Percentiles rank a stretch among this genome's conserved stretches.
These are phyloP conservation scores for Salix udensis DNA, from an alignment of 345 rosid genomes.

Conservation along the genomic window DNA sequence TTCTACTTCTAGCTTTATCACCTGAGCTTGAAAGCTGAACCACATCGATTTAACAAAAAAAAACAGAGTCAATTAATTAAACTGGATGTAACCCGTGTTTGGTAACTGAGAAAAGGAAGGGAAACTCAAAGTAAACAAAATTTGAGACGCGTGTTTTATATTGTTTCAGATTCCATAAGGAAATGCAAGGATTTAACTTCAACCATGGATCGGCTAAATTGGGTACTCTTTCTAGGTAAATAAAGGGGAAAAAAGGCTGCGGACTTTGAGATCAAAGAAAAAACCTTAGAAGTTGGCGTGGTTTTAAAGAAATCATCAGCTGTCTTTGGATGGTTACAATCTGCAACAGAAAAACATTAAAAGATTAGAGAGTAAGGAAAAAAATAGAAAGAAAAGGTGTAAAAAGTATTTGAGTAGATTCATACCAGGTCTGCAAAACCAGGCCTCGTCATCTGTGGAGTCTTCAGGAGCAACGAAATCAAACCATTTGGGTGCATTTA, in stretches of 20 bases:
- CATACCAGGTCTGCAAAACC: constrained; percentile 89
- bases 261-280: neutral
- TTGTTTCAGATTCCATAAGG: neutral
- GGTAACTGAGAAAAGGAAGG: neutral
- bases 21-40: constrained; percentile 35
- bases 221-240: neutral
- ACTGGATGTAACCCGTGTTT: neutral
- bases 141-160: neutral
- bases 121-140: neutral
- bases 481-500: constrained; percentile 83
- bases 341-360: constrained; percentile 26
- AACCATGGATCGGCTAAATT: neutral
- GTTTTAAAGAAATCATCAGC: constrained; percentile 64
- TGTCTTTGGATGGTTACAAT: constrained; percentile 79
- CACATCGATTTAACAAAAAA: neutral
- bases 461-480: constrained; percentile 55
- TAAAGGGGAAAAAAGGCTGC: constrained; percentile 5
- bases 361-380: neutral
- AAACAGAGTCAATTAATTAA: neutral
- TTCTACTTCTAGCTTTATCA: constrained; percentile 16
- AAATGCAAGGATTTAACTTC: neutral
- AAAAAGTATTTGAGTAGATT: neutral
- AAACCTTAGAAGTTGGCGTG: constrained; percentile 49
- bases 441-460: constrained; percentile 46
- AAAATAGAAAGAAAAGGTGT: neutral